Evolutionary conservation across 2,329 filamentous ascomycete genomes (phyloP), one percentile per base, ranked within the genome.

Genomic region (Ceratocystis variospora): DNA sequence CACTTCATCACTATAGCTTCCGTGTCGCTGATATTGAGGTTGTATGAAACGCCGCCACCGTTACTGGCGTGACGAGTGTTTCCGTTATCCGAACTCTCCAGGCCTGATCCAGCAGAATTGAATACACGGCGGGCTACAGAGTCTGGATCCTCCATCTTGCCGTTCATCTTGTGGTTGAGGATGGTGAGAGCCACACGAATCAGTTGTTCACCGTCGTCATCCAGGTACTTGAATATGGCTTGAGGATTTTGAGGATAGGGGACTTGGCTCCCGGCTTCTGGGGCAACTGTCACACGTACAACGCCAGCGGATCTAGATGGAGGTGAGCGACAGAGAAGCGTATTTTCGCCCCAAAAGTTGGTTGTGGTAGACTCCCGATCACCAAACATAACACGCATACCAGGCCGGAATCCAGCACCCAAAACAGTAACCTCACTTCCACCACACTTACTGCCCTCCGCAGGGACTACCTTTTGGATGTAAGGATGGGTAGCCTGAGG

Each of bases 401-500:
- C 88, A 68, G 82, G 87, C 69, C 85, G 87, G 73, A 96, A 96
- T 15, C 87, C 85, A 69, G 86, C 88, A 19, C 92, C 91, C 7
- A 96, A 79, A 66, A 94, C 83, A 0, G 89, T 93, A 2, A 96
- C 90, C 74, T 96, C 91, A 64, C 90, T 91, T 53, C 91, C 91
- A 68, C 91, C 91, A 45, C 84, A 84, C 67, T 86, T 89, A 5
- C 91, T 89, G 0, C 91, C 91, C 74, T 95, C 89, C 37, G 82
- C 82, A 0, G 92, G 91, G 45, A 94, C 89, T 68, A 96, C 81
- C 73, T 92, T 93, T 73, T 90, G 87, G 25, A 95, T 93, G 19
- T 87, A 83, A 1, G 82, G 78, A 10, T 76, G 73, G 0, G 70
- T 66, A 7, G 46, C 44, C 22, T 63, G 50, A n/a, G 62, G 50